These are phyloP conservation scores for Mrakia blollopis DNA, from an alignment of 768 basidiomycete species.

Conservation along the genomic window DNA sequence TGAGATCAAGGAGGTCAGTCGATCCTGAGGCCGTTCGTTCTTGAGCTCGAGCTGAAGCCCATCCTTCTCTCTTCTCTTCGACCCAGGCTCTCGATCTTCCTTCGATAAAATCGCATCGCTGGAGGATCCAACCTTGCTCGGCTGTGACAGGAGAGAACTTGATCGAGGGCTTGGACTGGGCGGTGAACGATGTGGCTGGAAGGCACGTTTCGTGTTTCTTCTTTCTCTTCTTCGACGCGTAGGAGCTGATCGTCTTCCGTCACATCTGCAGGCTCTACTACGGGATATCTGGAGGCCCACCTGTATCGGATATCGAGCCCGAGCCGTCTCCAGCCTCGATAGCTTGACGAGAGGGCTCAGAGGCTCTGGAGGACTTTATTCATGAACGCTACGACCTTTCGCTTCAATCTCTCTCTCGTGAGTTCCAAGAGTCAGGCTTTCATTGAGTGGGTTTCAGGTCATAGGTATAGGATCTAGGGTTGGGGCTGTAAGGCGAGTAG, in stretches of 20 bases:
- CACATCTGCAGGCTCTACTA: not conserved
- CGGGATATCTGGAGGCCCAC: not conserved
- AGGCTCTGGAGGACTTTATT: not conserved
- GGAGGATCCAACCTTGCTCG: slow-evolving; percentile 86
- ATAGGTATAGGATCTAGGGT: not conserved
- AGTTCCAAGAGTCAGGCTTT: not conserved
- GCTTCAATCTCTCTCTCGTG: not conserved
- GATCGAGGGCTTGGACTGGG: slow-evolving; percentile 82
- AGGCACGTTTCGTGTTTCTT: slow-evolving; percentile 1
- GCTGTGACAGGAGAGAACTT: slow-evolving; percentile 84
- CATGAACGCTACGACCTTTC: slow-evolving; percentile 2
- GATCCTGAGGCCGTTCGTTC: too few species aligned
- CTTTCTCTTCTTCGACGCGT: not conserved
- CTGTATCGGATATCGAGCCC: not conserved
- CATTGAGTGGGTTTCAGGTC: not conserved
- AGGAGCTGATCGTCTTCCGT: not conserved
- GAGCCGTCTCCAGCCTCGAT: not conserved
- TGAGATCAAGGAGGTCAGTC: slow-evolving; percentile 76
- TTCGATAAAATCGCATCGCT: slow-evolving; percentile 79
- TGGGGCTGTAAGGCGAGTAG: too few species aligned
- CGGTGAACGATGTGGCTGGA: slow-evolving; percentile 78
- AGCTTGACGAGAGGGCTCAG: not conserved
- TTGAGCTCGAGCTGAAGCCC: not conserved
- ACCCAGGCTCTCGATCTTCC: slow-evolving; percentile 70
- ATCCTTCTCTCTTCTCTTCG: not conserved